Evolutionary conservation across 768 basidiomycete genomes (phyloP), one percentile per base, ranked within the genome.

Genomic region (Boletellus emodensis): DNA sequence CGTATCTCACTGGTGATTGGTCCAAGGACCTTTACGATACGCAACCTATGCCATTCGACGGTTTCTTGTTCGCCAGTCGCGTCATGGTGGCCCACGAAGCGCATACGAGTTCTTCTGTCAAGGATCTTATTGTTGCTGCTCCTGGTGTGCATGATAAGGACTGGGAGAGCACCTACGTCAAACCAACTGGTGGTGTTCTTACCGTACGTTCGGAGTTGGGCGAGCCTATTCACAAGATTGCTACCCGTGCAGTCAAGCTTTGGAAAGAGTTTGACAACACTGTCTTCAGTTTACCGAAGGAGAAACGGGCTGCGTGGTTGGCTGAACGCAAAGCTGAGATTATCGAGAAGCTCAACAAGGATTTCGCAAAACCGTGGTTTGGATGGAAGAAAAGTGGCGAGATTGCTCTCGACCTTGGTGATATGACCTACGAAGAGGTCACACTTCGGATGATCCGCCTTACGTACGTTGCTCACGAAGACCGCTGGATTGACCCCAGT

Each of bases 21-120:
- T 89, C 92, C 3, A 79, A 84, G 48, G 75, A 83, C 52, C 74
- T 76, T 60, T 98, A 86, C 63, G 85, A 83, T 50, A 76, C 85
- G 42, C 92, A 97, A 69, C 87, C 89, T 12, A 99, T 98, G 96
- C 96, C 96, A 2, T 96, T 94, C 73, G 95, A 98, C 58, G 96
- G 95, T 43, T 94, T 95, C 76, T 77, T 99, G 40, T 96, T 94
- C 60, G 96, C 90, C 6, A 90, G 87, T 62, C 88, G 96, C 48
- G 93, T 98, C 66, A 98, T 99, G 95, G 93, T 97, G 30, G 95
- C 96, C 44, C 94, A 93, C 72, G 96, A 99, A 70, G 93, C 95
- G 4, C 95, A 98, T 69, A 98, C 96, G 0, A 89, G 85, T 59
- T 78, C 90, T 3, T 85, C 86, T 7, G 94, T 99, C 69, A 99